Base-by-base conservation (phyloP, 2,329 filamentous ascomycete species). In the Fusarium incarnatum region DNA sequence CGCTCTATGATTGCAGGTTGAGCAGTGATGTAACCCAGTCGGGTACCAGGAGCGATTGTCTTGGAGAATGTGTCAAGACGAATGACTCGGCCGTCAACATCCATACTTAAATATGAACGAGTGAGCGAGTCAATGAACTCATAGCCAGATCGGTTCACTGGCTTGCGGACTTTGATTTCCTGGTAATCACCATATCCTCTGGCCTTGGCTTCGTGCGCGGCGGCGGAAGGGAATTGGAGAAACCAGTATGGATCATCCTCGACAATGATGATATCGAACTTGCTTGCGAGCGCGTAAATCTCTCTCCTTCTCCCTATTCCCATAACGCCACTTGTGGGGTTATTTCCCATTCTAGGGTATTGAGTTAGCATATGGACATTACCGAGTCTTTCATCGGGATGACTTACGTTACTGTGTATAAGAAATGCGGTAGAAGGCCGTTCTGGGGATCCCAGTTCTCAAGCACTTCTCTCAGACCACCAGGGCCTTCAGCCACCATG, bases 201-300 rank as follows among this genome's bases (percentile, higher is more conserved):
- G 20, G 85, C 83, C 75, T 85, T 83, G 73, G 87, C 83, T 76
- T 88, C 83, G 49, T 81, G 80, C 27, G 77, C 48, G 56, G 83
- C 87, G 1, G 92, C 90, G 1, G 92, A 92, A 0, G 94, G 93
- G 79, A 89, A 98, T 78, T 98, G 95, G 11, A 98, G 85, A 79
- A 96, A 95, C 93, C 94, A 98, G 83, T 98, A 98, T 8, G 95
- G 95, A 68, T 98, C 94, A 75, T 98, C 95, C 80, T 98, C 95
- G 67, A 97, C 83, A 70, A 98, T 97, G 75, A 98, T 88, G 68
- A 98, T 87, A 79, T 98, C 94, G 81, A 93, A 97, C 77, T 91
- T 88, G 78, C 89, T 89, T 81, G 92, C 96, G 16, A 98, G 78
- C 20, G 86, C 88, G 77, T 98, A 98, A 28, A 98, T 86, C 54